Percentiles rank a stretch among this genome's conserved stretches.
phyloP scores from a whole-genome alignment of 1,284 basidiomycete species.

The Veloporphyrellus conicus region DNA sequence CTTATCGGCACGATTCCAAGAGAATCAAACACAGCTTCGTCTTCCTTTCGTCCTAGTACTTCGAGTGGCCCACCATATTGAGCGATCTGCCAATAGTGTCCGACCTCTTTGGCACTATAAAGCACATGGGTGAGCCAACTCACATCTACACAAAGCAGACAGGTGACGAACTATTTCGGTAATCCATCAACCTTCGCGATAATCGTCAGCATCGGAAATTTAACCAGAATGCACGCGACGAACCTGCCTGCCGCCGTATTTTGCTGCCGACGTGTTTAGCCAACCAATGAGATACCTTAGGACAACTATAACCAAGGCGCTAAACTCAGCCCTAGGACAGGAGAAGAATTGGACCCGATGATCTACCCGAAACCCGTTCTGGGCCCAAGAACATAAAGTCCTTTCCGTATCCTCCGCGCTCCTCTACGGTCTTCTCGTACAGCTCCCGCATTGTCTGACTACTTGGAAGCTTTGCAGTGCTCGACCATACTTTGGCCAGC shows the following conservation, averaged over 20 bases:
- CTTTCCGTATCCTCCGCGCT: conserved; percentile 9
- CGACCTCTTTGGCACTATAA: not conserved
- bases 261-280: conserved; percentile 4
- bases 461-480: conserved; percentile 7
- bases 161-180: conserved; percentile 5
- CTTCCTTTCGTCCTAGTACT: not conserved
- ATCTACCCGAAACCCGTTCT: not conserved
- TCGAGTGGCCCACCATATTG: not conserved
- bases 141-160: not conserved
- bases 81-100: conserved; percentile 1
- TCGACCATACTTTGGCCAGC: conserved; percentile 13
- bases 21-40: not conserved
- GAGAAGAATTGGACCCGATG: too few relatives aligned
- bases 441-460: not conserved
- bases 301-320: not conserved
- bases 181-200: conserved; percentile 4
- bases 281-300: not conserved
- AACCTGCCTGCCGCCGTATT: conserved; percentile 11
- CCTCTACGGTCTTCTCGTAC: not conserved
- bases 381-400: not conserved
- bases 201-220: too few relatives aligned
- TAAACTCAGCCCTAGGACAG: too few relatives aligned
- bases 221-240: not conserved
- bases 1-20: not conserved
- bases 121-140: not conserved